Base-by-base conservation (phyloP, 176 grass and related monocot species). In the Canna indica region DNA sequence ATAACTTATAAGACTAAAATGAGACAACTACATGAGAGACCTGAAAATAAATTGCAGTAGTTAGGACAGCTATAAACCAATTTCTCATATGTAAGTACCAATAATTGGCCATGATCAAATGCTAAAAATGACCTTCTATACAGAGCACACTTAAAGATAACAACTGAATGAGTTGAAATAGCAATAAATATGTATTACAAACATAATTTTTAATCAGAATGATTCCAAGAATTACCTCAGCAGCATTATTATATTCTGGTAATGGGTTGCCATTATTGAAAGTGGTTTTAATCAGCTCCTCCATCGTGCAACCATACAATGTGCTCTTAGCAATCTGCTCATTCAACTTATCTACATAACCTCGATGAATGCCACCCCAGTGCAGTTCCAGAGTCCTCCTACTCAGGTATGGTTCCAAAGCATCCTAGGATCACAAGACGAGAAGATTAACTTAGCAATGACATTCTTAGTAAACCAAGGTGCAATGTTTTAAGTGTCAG, bases 261-360 rank as follows among this genome's bases (percentile, higher is more conserved):
- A 97, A 75, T 5, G 89, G 94, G 68, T 86, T 97, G 35, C 94
- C 94, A 39, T 97, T 97, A 83, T 97, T 97, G 72, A 92, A 97
- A 0, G 86, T 90, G 68, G 78, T 89, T 82, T 92, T 97, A 73
- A 97, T 77, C 52, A 92, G 76, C 22, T 92, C 89, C 79, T 92
- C 89, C 77, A 92, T 79, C 22, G 86, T 97, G 78, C 87, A 67
- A 27, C 94, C 88, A 79, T 97, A 97, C 34, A 97, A 75, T 16
- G 81, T 44, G 74, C 86, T 92, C 74, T 52, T 90, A 41, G 73
- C 73, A 5, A 97, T 75, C 74, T 92, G 86, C 75, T 76, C 87
- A 71, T 97, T 97, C 73, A 97, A 62, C 25, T 78, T 80, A 59
- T 92, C 82, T 71, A 92, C 86, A 33, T 87, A 79, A 17, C 79